phyloP scores from a whole-genome alignment of 257 asterid species.

The Solanum boliviense region DNA sequence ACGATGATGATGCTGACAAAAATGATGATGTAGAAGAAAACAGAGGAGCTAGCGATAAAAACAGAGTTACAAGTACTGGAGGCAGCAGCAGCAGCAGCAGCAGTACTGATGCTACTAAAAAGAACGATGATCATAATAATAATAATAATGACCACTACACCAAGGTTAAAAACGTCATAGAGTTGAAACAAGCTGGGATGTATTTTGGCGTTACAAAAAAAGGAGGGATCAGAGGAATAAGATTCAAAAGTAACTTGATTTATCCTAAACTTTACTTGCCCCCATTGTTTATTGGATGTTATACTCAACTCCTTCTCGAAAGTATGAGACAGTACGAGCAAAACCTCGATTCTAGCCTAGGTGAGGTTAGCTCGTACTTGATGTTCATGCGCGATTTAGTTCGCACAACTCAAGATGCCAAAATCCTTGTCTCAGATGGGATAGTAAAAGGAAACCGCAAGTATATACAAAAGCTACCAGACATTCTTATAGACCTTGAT shows the following conservation, averaged over 20 bases:
- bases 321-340: constrained; percentile 6
- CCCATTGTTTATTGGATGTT: background rate
- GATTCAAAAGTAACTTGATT: background rate
- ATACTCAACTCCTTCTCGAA: background rate
- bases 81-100: background rate
- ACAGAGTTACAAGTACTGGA: too few species aligned
- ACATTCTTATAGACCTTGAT: background rate
- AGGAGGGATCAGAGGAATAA: constrained; percentile 2
- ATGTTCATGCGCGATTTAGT: constrained; percentile 11
- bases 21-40: background rate
- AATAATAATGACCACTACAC: background rate
- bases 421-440: background rate
- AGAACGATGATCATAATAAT: background rate
- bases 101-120: background rate
- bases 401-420: constrained; percentile 5
- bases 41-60: background rate
- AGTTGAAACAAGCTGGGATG: constrained; percentile 5
- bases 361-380: constrained; percentile 8
- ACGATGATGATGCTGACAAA: background rate
- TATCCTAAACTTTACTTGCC: constrained; percentile 7
- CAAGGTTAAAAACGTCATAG: background rate
- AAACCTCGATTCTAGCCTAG: background rate
- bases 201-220: background rate
- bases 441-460: background rate
- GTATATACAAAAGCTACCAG: background rate